Conservation (phyloP, 306 rosid species). For the Vigna trinervia region DNA sequence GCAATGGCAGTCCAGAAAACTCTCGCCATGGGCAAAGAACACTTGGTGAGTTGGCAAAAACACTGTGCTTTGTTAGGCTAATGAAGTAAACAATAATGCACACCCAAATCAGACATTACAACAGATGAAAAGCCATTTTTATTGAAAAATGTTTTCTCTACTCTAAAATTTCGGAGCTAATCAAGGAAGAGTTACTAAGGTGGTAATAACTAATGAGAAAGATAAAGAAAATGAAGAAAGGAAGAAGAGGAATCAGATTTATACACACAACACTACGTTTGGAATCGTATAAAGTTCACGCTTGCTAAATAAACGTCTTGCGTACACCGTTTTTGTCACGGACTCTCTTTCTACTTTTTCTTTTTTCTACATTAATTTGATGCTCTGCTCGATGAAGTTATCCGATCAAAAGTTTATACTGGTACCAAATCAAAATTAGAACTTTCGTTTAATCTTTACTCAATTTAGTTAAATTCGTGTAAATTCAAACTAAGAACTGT, state of each 20-base stretch:
- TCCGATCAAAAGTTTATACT: background rate
- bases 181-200: conserved; percentile 32
- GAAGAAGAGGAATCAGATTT: conserved; percentile 30
- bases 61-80: conserved; percentile 12
- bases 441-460: background rate
- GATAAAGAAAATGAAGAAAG: background rate
- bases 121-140: conserved; percentile 34
- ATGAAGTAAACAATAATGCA: conserved; percentile 35
- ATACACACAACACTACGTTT: conserved; percentile 45
- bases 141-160: background rate
- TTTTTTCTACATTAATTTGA: background rate
- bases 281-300: conserved; percentile 45
- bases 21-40: conserved; percentile 47
- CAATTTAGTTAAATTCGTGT: background rate
- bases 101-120: conserved; percentile 2
- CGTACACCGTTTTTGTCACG: conserved; percentile 8
- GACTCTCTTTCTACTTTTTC: background rate
- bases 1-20: conserved; percentile 56
- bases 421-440: background rate
- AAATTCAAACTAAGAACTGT: background rate
- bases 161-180: conserved; percentile 38
- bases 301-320: background rate
- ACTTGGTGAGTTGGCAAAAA: background rate
- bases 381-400: background rate
- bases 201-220: background rate